These are phyloP conservation scores for Grammothele lineata DNA, from an alignment of 768 basidiomycete genomes.

Conservation along the genomic window DNA sequence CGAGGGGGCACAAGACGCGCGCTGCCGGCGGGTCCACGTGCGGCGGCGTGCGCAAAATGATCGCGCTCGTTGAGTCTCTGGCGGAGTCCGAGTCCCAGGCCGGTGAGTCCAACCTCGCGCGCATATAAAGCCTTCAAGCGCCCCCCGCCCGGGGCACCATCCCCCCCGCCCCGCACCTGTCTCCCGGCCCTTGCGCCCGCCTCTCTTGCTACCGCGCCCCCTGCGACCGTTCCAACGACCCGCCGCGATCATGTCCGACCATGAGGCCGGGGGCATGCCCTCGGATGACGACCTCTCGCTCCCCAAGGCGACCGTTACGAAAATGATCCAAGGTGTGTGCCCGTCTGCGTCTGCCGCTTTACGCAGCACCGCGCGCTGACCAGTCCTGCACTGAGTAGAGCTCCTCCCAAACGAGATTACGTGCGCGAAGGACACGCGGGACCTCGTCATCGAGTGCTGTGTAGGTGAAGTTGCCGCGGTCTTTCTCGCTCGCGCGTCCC, in stretches of 20 bases:
- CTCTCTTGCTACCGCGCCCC: background rate
- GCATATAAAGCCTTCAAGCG: constrained; percentile 21
- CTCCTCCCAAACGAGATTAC: constrained; percentile 82
- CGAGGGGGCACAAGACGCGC: too few species aligned
- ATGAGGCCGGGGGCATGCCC: constrained; percentile 62
- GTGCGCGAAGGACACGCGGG: constrained; percentile 94
- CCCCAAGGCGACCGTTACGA: constrained; percentile 95
- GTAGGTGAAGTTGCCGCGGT: constrained; percentile 72
- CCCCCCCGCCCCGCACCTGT: constrained; percentile 11
- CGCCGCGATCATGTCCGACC: constrained; percentile 75
- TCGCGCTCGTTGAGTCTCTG: background rate
- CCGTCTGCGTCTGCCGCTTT: constrained; percentile 6
- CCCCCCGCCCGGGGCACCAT: constrained; percentile 8
- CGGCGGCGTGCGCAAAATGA: constrained; percentile 23
- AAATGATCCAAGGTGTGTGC: constrained; percentile 87
- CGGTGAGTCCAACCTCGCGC: constrained; percentile 11
- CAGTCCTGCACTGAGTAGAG: constrained; percentile 45
- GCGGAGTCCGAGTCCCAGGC: too few species aligned
- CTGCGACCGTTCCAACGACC: background rate
- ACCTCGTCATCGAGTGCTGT: constrained; percentile 97
- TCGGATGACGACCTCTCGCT: constrained; percentile 92
- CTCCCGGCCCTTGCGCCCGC: background rate
- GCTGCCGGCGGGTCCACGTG: too few species aligned
- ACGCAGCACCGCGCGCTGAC: background rate
- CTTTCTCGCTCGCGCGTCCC: background rate